Percentiles rank a stretch among this genome's conserved stretches.
phyloP scores from a whole-genome alignment of 2,329 filamentous ascomycete species.

The Colletotrichum coccodes region DNA sequence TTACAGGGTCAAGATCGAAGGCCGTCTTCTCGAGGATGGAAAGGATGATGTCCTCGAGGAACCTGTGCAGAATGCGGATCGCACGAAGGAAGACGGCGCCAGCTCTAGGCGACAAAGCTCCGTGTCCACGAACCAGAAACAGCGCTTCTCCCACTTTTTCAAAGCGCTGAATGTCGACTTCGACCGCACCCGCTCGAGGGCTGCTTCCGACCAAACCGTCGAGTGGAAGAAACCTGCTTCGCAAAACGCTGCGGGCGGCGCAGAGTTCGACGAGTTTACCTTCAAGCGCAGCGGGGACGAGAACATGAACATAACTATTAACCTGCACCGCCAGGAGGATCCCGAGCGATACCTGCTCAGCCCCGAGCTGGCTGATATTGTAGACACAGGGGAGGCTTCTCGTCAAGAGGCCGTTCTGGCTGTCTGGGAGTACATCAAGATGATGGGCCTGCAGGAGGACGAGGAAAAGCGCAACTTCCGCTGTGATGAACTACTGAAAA shows the following conservation, averaged over 20 bases:
- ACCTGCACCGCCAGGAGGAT: slow-evolving; percentile 83
- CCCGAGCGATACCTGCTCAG: slow-evolving; percentile 87
- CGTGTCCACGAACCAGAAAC: slow-evolving; percentile 52
- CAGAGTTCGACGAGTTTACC: slow-evolving; percentile 89
- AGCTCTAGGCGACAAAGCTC: slow-evolving; percentile 45
- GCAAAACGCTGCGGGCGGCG: slow-evolving; percentile 63
- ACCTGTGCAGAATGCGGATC: slow-evolving; percentile 53
- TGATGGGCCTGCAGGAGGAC: slow-evolving; percentile 88
- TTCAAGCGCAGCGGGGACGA: slow-evolving; percentile 95
- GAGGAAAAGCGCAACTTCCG: slow-evolving; percentile 94
- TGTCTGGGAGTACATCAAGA: slow-evolving; percentile 93
- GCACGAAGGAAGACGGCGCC: slow-evolving; percentile 45
- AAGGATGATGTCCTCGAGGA: slow-evolving; percentile 52
- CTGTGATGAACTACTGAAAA: slow-evolving; percentile 84
- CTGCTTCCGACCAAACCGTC: slow-evolving; percentile 67
- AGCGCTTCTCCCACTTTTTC: slow-evolving; percentile 82
- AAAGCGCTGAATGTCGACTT: slow-evolving; percentile 81
- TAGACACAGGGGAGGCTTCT: slow-evolving; percentile 89
- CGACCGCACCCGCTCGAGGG: slow-evolving; percentile 69
- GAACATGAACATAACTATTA: slow-evolving; percentile 91
- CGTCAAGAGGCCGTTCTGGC: slow-evolving; percentile 89
- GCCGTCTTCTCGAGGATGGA: slow-evolving; percentile 79
- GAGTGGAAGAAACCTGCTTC: slow-evolving; percentile 87
- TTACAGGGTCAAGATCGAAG: slow-evolving; percentile 93
- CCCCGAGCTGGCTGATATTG: slow-evolving; percentile 80